Evolutionary conservation across 2,329 filamentous ascomycete species (phyloP).

Genomic region (Epichloe glyceriae): DNA sequence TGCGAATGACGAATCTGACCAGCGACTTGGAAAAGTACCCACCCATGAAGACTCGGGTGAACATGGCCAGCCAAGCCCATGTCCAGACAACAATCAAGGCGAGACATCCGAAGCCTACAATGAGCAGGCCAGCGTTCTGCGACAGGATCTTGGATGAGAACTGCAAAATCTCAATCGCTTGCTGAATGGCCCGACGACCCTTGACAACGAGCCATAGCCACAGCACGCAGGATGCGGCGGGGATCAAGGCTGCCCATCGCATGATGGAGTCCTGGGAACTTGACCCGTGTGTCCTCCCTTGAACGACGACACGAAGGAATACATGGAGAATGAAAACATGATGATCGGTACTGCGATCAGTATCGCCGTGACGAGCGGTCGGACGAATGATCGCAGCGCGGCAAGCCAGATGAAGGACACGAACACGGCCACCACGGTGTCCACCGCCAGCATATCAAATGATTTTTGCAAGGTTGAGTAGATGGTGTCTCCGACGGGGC

Average conservation of each 20-base stretch:
- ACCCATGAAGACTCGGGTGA: conserved; percentile 87
- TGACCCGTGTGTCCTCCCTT: conserved; percentile 57
- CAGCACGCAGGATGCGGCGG: conserved; percentile 55
- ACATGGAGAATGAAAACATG: conserved; percentile 78
- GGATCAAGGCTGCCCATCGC: conserved; percentile 74
- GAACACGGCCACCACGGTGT: conserved; percentile 79
- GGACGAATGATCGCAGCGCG: conserved; percentile 73
- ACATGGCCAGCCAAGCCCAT: conserved; percentile 95
- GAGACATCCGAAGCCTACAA: conserved; percentile 71
- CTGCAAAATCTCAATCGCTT: conserved; percentile 79
- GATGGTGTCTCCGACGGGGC: conserved; percentile 79
- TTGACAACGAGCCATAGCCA: conserved; percentile 79
- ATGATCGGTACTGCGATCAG: conserved; percentile 76
- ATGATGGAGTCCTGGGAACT: conserved; percentile 79
- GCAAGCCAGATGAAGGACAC: conserved; percentile 88
- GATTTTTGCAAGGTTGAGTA: conserved; percentile 81
- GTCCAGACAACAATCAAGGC: conserved; percentile 73
- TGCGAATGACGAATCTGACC: conserved; percentile 62
- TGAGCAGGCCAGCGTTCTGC: conserved; percentile 69
- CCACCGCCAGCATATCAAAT: conserved; percentile 78
- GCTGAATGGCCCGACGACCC: conserved; percentile 66
- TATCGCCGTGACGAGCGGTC: conserved; percentile 68
- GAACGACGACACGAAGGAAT: conserved; percentile 83
- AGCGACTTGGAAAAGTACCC: conserved; percentile 60
- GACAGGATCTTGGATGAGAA: conserved; percentile 81